phyloP scores from a whole-genome alignment of 805 yeast genomes.

The Metahyphopichia silvanorum region DNA sequence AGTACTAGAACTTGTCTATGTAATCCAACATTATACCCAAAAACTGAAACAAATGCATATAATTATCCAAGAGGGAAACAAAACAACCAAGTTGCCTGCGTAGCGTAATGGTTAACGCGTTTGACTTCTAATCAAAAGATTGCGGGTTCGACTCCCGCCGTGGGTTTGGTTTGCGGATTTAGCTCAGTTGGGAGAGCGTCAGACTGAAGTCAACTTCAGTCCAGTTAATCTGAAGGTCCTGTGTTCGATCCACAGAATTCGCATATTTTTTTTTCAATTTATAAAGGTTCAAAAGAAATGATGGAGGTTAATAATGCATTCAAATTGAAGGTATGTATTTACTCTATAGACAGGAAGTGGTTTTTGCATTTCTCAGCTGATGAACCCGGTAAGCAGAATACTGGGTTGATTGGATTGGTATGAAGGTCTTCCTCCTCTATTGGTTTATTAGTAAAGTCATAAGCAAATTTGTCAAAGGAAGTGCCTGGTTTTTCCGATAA shows the following conservation, averaged over 20 bases:
- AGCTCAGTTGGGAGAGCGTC: slow-evolving; percentile 39
- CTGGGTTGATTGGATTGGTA: slow-evolving; percentile 44
- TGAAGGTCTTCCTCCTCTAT: slow-evolving; percentile 3
- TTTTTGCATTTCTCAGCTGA: slow-evolving; percentile 26
- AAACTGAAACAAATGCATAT: too few species aligned
- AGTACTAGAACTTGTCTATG: too few species aligned
- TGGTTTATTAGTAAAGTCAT: not conserved
- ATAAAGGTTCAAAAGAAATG: not conserved
- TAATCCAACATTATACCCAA: too few species aligned
- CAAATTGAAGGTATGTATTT: not conserved
- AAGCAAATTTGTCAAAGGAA: not conserved
- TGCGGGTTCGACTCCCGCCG: slow-evolving; percentile 61
- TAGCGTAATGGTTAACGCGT: slow-evolving; percentile 68
- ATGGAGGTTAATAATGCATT: not conserved
- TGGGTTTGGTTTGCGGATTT: slow-evolving; percentile 34
- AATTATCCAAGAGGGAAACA: too few species aligned
- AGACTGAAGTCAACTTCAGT: slow-evolving; percentile 33
- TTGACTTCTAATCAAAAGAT: slow-evolving; percentile 66
- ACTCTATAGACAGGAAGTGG: slow-evolving; percentile 5
- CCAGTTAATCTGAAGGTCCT: slow-evolving; percentile 72
- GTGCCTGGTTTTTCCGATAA: not conserved
- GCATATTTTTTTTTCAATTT: slow-evolving; percentile 44
- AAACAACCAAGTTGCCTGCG: slow-evolving; percentile 45
- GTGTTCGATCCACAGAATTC: slow-evolving; percentile 83
- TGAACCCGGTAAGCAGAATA: slow-evolving; percentile 55